Conservation (phyloP, 345 rosid genomes). For the Arabis hirsuta region DNA sequence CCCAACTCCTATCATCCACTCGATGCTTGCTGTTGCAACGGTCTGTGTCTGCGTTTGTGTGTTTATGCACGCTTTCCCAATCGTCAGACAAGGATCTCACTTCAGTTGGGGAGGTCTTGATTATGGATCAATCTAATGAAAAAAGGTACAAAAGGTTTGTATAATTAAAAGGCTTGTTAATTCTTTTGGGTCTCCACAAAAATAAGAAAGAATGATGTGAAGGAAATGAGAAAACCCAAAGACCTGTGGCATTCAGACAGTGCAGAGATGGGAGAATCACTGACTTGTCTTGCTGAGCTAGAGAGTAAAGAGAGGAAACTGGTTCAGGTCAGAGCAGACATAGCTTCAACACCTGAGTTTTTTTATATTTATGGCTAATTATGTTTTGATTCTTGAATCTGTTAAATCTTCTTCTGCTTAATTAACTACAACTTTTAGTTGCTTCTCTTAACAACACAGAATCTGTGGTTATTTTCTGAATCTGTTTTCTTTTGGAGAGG, state of each 20-base stretch:
- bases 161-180: neutral
- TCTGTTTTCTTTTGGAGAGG: slow-evolving; percentile 20
- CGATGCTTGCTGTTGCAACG: slow-evolving; percentile 84
- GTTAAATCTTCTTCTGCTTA: slow-evolving; percentile 3
- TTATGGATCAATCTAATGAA: slow-evolving; percentile 59
- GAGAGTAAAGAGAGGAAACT: slow-evolving; percentile 22
- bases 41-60: slow-evolving; percentile 93
- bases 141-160: slow-evolving; percentile 5
- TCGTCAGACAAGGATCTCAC: slow-evolving; percentile 60
- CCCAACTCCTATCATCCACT: slow-evolving; percentile 71
- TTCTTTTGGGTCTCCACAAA: neutral
- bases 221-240: neutral
- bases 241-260: neutral
- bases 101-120: slow-evolving; percentile 80
- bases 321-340: slow-evolving; percentile 8
- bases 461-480: slow-evolving; percentile 29
- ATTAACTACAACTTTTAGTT: neutral
- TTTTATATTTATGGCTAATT: slow-evolving; percentile 12
- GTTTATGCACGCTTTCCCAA: slow-evolving; percentile 67
- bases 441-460: slow-evolving; percentile 13
- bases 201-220: neutral
- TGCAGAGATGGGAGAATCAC: slow-evolving; percentile 2
- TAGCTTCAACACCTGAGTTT: slow-evolving; percentile 24
- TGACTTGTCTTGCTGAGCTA: slow-evolving; percentile 12
- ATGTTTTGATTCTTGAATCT: slow-evolving; percentile 11